Evolutionary conservation across 2,329 filamentous ascomycete genomes (phyloP), one percentile per base, ranked within the genome.

Genomic region (Drechslerella stenobrocha): DNA sequence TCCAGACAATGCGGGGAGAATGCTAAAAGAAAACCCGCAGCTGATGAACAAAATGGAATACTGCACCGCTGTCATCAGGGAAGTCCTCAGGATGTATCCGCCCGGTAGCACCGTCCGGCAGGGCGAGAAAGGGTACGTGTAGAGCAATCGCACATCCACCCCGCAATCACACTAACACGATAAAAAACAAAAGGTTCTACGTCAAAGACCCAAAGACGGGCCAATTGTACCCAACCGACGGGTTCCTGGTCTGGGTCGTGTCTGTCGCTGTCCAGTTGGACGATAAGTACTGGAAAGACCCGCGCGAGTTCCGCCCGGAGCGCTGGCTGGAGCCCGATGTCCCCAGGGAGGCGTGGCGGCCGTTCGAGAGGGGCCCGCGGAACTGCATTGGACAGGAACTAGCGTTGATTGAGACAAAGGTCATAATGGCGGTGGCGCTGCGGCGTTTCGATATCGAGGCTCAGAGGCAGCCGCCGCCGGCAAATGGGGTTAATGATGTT

Each of bases 341-440:
- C 46, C 78, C 79, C 50, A 78, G 79, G 56, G 81, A 60, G 1
- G 55, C 81, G 0, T 85, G 78, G 77, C 78, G 82, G 6, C 77
- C 80, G 0, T 85, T 85, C 72, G 81, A 81, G 70, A 77, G 79
- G 57, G 83, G 83, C 0, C 77, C 79, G 1, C 74, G 83, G 9
- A 81, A 80, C 52, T 86, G 83, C 71, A 78, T 84, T n/a, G 82
- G 82, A 0, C 81, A 83, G 73, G 80, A 81, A 69, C 75, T 84
- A 44, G 82, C 79, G 0, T 78, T 80, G 74, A 70, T 74, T 20
- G 82, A 84, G 74, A 72, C 81, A 20, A 79, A 79, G 69, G 75
- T 81, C 63, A 76, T 81, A 4, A 73, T 84, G 24, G 79, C 79
- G 2, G 78, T 82, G 73, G 79, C 79, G 0, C 72, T 80, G 9